Evolutionary conservation across 305 asterid genomes (phyloP).

Genomic region (Fraxinus nigra): DNA sequence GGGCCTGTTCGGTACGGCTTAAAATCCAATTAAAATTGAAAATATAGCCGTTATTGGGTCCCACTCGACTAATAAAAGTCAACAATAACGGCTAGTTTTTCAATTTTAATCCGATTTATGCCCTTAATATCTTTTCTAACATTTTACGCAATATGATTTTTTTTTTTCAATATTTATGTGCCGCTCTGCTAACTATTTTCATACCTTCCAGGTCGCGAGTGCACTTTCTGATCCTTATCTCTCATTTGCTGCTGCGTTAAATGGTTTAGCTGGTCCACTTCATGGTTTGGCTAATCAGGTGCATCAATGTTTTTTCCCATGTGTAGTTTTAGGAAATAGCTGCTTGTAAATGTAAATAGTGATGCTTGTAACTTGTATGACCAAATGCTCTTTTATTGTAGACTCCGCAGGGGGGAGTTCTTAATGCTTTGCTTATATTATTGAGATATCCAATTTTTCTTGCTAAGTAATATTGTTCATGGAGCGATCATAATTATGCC

Average conservation of each 20-base stretch:
- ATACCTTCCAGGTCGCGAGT: constrained; percentile 62
- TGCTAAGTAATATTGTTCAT: neutral
- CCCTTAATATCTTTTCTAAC: neutral
- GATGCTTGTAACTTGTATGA: neutral
- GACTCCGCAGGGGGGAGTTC: neutral
- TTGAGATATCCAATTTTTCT: neutral
- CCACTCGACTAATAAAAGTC: no score
- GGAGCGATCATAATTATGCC: neutral
- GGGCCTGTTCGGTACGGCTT: no score
- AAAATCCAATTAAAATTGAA: no score
- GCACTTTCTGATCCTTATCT: constrained; percentile 95
- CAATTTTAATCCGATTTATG: no score
- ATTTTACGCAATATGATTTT: neutral
- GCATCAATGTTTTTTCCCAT: constrained; percentile 11
- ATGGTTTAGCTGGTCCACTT: constrained; percentile 92
- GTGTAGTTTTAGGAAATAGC: constrained; percentile 4
- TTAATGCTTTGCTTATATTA: neutral
- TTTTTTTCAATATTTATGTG: neutral
- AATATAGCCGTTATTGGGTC: no score
- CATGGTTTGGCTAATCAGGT: constrained; percentile 98
- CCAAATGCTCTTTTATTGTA: neutral
- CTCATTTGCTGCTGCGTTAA: constrained; percentile 88
- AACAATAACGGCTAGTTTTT: no score
- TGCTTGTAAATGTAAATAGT: neutral
- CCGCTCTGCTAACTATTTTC: constrained; percentile 6